These are phyloP conservation scores for Eucalyptus sp. DNA, from an alignment of 345 rosid genomes.

Conservation along the genomic window DNA sequence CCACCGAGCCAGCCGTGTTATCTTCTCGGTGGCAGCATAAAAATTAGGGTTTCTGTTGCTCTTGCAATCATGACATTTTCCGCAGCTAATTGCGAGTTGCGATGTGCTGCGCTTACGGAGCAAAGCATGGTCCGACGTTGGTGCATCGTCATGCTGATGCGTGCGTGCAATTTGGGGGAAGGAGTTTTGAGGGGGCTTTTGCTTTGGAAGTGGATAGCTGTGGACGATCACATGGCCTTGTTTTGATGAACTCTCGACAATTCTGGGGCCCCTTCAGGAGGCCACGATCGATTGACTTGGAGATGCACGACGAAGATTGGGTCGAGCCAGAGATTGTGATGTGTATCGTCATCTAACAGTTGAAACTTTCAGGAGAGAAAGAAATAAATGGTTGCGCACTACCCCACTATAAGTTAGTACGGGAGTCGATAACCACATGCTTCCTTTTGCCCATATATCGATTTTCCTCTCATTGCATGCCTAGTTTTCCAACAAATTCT, in stretches of 20 bases:
- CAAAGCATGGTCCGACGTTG: background rate
- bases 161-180: background rate
- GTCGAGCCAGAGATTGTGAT: background rate
- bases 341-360: background rate
- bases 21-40: background rate
- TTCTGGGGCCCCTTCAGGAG: background rate
- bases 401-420: background rate
- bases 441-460: background rate
- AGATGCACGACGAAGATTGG: background rate
- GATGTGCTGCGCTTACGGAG: background rate
- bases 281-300: background rate
- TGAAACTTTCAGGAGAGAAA: background rate
- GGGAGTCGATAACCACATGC: background rate
- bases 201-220: background rate
- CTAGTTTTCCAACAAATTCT: background rate
- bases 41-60: background rate
- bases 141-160: background rate
- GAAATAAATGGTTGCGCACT: rapidly evolving
- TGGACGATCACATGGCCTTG: background rate
- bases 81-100: background rate
- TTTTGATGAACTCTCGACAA: background rate
- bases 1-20: background rate
- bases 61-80: background rate
- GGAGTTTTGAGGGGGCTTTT: background rate
- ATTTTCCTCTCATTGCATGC: background rate